These are phyloP conservation scores for Thelephora ganbajun DNA, from an alignment of 768 basidiomycete genomes.

Conservation along the genomic window DNA sequence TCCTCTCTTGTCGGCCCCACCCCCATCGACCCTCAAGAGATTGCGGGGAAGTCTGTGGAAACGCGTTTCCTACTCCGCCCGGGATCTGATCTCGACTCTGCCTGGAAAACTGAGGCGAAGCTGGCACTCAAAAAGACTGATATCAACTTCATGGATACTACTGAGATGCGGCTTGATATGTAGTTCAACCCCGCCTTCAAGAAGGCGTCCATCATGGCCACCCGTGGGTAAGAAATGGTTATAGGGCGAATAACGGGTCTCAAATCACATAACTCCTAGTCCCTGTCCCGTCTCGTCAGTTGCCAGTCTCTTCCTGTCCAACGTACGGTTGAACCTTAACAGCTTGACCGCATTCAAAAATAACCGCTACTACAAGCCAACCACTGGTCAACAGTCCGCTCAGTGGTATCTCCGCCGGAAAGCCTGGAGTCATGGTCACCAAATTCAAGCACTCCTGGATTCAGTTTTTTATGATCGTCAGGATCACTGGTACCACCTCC, in stretches of 20 bases:
- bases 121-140: background rate
- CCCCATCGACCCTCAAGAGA: constrained; percentile 2
- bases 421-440: constrained; percentile 11
- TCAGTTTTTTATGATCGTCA: constrained; percentile 22
- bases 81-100: constrained; percentile 1
- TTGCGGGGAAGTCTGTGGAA: constrained; percentile 3
- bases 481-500: constrained; percentile 12
- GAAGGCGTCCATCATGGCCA: no score
- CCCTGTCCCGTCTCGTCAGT: constrained; percentile 4
- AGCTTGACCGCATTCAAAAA: constrained; percentile 2
- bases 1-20: constrained; percentile 1
- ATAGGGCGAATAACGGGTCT: no score
- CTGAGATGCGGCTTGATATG: no score
- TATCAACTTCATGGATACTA: no score
- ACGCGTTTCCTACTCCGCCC: constrained; percentile 4
- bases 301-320: no score
- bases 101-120: constrained; percentile 7
- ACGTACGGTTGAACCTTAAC: no score
- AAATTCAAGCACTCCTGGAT: constrained; percentile 24
- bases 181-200: no score
- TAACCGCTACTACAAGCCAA: constrained; percentile 7
- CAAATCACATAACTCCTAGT: background rate
- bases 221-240: no score
- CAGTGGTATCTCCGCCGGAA: constrained; percentile 4
- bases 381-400: constrained; percentile 3